A percentile compares a stretch with the other conserved stretches of the same genome.
Evolutionary conservation across 2,329 filamentous ascomycete species (phyloP).

Genomic region (Aureobasidium uvarum): DNA sequence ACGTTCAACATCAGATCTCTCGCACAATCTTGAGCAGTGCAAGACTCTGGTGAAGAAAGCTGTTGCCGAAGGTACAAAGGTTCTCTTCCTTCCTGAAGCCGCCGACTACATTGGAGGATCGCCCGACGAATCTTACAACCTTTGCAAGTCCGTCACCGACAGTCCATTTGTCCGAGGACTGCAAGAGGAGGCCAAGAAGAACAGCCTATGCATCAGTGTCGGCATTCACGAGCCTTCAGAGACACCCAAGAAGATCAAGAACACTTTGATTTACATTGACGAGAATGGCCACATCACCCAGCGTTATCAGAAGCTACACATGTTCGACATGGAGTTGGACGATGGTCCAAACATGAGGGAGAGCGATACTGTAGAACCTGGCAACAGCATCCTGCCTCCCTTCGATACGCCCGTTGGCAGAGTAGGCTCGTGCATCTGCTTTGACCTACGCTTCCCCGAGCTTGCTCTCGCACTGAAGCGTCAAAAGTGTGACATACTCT

Average conservation of each 20-base stretch:
- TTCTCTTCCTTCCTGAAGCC: conserved; percentile 89
- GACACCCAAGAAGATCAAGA: conserved; percentile 56
- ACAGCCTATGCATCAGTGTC: conserved; percentile 72
- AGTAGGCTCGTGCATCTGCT: conserved; percentile 81
- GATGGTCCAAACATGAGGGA: conserved; percentile 62
- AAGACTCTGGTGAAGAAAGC: conserved; percentile 69
- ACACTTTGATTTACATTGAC: conserved; percentile 66
- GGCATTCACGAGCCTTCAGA: conserved; percentile 76
- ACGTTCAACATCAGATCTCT: conserved; percentile 76
- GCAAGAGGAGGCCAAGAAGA: conserved; percentile 62
- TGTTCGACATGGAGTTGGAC: conserved; percentile 73
- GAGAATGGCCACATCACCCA: conserved; percentile 58
- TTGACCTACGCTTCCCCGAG: conserved; percentile 68
- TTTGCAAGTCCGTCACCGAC: conserved; percentile 65
- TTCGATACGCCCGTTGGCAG: conserved; percentile 72
- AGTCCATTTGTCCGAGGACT: conserved; percentile 72
- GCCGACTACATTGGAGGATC: conserved; percentile 79
- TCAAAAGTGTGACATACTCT: conserved; percentile 69
- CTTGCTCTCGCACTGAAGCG: conserved; percentile 64
- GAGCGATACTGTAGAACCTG: conserved; percentile 67
- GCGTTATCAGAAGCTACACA: conserved; percentile 83
- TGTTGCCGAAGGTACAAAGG: conserved; percentile 72
- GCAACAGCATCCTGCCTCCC: conserved; percentile 62
- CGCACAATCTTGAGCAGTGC: conserved; percentile 77
- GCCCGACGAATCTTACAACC: conserved; percentile 64